Conservation (phyloP, 352 stramenopile genomes). For the Globisporangium yorkense region DNA sequence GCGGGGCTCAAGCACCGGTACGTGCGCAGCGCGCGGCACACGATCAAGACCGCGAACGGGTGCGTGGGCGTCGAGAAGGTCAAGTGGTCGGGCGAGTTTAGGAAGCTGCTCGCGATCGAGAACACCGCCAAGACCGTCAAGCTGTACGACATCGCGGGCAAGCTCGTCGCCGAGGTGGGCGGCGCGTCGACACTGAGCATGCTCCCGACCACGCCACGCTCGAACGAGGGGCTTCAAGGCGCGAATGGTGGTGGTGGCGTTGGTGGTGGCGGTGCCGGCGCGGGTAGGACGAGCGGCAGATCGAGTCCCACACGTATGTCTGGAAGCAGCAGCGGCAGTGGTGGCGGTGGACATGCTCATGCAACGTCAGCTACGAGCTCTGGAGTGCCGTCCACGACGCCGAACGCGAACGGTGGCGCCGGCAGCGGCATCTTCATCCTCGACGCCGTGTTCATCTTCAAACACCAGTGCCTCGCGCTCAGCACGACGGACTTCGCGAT, state of each 20-base stretch:
- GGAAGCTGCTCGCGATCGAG: slow-evolving; percentile 59
- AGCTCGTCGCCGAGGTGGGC: slow-evolving; percentile 47
- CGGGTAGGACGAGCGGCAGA: neutral
- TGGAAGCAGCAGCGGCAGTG: neutral
- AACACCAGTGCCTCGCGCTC: slow-evolving; percentile 54
- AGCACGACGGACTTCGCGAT: slow-evolving; percentile 77
- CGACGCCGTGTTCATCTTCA: slow-evolving; percentile 58
- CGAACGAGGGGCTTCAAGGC: no score
- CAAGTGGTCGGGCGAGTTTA: slow-evolving; percentile 61
- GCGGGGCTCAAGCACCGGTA: slow-evolving; percentile 67
- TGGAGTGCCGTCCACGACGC: neutral
- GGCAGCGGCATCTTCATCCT: slow-evolving; percentile 46
- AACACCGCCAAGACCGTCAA: slow-evolving; percentile 63
- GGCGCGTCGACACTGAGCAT: slow-evolving; percentile 10
- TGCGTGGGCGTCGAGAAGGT: slow-evolving; percentile 54
- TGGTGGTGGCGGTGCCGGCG: neutral
- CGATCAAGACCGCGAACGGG: slow-evolving; percentile 55
- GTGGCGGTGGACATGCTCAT: no score
- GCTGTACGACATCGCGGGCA: slow-evolving; percentile 49
- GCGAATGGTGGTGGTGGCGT: no score
- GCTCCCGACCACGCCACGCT: slow-evolving; percentile 9
- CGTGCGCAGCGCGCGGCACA: slow-evolving; percentile 42
- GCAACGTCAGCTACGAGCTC: neutral
- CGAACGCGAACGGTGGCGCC: neutral
- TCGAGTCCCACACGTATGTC: neutral